Base-by-base conservation (phyloP, 768 basidiomycete genomes). In the Hygrophorus russula region DNA sequence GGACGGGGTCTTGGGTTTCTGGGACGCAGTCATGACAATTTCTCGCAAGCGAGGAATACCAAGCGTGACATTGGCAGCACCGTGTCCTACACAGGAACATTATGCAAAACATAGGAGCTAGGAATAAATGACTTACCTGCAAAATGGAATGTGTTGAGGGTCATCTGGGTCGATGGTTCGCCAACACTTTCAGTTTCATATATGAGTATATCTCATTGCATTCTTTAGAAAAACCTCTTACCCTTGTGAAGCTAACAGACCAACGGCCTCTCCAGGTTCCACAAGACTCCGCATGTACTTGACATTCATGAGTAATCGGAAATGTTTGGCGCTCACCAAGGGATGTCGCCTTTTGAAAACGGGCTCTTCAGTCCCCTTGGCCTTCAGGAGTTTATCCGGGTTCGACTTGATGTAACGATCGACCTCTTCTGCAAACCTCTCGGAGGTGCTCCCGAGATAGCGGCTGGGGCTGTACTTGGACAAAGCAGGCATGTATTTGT, bases 121-220 rank as follows among this genome's bases (percentile, higher is more conserved):
- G 35, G n/a, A 27, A 28, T 44, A 31, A 37, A 46, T 49, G 30
- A 56, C 74, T 54, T 60, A 80, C 91, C 94, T 52, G 96, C 96
- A 56, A 99, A 93, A 68, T 99, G 96, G 78, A 99, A 99, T 10
- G 96, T 99, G 59, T 99, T 99, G 49, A 99, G 66, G 7, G 96
- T 99, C 96, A 99, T 99, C 60, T 99, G 96, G 0, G 96, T 99
- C 12, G 96, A 99, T 4, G 96, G 96, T 61, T 99, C 96, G 41
- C 96, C 96, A 34, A 99, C 78, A 65, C 96, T 98, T 47, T 6
- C 42, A 38, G 6, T 20, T 13, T 12, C n/a, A 18, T 5, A 19
- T 2, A 39, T 45, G 24, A 30, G 44, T n/a, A 42, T 2, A 3
- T 19, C n/a, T 19, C 13, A 32, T 35, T 8, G 8, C 12, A n/a